phyloP scores from a whole-genome alignment of 164 flowering plant genomes.

The Kalanchoe fedtschenkoi region DNA sequence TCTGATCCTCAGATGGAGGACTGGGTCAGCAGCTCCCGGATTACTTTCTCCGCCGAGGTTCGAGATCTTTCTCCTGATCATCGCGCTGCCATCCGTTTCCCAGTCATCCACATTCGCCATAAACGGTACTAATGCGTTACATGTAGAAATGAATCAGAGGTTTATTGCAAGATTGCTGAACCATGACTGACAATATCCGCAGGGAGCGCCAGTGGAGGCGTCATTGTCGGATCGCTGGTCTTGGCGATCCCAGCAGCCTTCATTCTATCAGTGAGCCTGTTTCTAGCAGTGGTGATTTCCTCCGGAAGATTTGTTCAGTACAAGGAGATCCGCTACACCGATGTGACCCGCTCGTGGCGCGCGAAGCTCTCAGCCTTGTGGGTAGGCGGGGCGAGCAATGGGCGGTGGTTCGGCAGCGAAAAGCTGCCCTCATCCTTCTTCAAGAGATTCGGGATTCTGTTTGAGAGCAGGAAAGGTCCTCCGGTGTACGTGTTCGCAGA shows the following conservation, averaged over 20 bases:
- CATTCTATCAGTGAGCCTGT: conserved; percentile 32
- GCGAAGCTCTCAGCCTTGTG: conserved; percentile 21
- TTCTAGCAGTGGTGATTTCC: conserved; percentile 32
- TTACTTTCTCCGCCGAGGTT: conserved; percentile 42
- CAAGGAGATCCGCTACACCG: conserved; percentile 26
- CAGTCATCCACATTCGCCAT: conserved; percentile 50
- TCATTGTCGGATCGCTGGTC: conserved; percentile 33
- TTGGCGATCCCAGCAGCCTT: conserved; percentile 42
- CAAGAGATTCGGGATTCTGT: conserved; percentile 37
- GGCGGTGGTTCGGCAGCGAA: conserved; percentile 44
- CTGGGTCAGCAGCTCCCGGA: conserved; percentile 25
- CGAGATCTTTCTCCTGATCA: conserved; percentile 43
- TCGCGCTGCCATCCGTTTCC: conserved; percentile 43
- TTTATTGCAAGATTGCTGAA: too few relatives aligned
- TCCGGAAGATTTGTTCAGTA: conserved; percentile 30
- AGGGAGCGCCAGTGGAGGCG: conserved; percentile 47
- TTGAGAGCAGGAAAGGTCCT: conserved; percentile 43
- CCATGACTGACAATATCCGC: background rate
- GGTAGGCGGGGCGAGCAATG: conserved; percentile 24
- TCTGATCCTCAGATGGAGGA: conserved; percentile 42
- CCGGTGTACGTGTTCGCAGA: conserved; percentile 20
- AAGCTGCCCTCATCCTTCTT: conserved; percentile 36
- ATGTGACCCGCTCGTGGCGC: conserved; percentile 18
- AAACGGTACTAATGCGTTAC: too few relatives aligned
- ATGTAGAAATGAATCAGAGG: too few relatives aligned